Evolutionary conservation across 305 asterid genomes (phyloP).

Genomic region (Stenogyne calaminthoides): DNA sequence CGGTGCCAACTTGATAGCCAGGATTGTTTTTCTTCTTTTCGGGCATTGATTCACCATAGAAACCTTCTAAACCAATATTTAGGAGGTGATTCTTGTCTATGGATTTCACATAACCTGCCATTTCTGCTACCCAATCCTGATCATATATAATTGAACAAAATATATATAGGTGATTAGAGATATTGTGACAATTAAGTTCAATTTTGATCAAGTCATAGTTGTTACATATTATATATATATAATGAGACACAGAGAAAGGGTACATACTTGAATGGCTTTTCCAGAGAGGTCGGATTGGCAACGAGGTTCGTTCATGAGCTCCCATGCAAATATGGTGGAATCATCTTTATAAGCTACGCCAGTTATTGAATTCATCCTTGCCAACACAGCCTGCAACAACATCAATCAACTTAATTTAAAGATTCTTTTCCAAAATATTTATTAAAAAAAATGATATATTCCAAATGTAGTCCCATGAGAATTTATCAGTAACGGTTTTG

Average conservation of each 20-base stretch:
- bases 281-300: constrained; percentile 54
- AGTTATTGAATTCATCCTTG: constrained; percentile 46
- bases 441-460: too few species aligned
- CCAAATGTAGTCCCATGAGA: too few species aligned
- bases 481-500: too few species aligned
- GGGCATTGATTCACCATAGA: constrained; percentile 53
- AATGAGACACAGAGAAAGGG: too few species aligned
- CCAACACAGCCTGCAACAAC: constrained; percentile 40
- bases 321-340: constrained; percentile 60
- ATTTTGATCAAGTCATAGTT: not conserved
- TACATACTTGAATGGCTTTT: constrained; percentile 45
- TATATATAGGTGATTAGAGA: not conserved
- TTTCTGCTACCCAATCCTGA: constrained; percentile 59
- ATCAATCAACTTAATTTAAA: not conserved
- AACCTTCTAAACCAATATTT: constrained; percentile 63
- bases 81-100: constrained; percentile 54
- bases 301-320: constrained; percentile 66
- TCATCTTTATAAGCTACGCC: constrained; percentile 61
- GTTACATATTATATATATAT: not conserved
- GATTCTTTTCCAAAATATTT: too few species aligned
- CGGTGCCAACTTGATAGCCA: constrained; percentile 43
- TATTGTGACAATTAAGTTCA: not conserved
- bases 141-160: not conserved
- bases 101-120: constrained; percentile 52
- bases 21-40: constrained; percentile 48